Evolutionary conservation across 2,329 filamentous ascomycete species (phyloP), one percentile per base, ranked within the genome.

Genomic region (Onygena corvina): DNA sequence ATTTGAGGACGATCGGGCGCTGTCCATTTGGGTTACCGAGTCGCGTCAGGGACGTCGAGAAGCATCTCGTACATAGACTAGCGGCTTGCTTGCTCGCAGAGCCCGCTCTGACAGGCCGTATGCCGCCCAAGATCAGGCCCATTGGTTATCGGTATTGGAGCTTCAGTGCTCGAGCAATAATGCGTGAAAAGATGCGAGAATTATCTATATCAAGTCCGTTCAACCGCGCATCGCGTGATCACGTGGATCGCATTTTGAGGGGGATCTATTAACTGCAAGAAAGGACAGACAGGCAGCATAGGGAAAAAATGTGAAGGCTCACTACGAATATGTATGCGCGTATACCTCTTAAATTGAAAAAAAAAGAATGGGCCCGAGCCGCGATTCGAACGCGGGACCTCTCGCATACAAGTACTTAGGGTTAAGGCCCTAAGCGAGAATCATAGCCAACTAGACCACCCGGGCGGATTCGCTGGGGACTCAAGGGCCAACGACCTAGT

Each of bases 21-120:
- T 52, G 61, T 54, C 57, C 49, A 46, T 56, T 60, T n/a, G n/a
- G n/a, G n/a, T n/a, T n/a, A n/a, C n/a, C n/a, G 18, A 67, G 57
- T 57, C 60, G 63, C 50, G 60, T 51, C 49, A 61, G 56, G 51
- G 64, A 65, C 40, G 65, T 67, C 51, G 60, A 55, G 50, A 69
- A 64, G 27, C 56, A 58, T 38, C 66, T 64, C 52, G 63, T 64
- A 65, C 66, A 69, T 66, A 55, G 59, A 56, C 59, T 63, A 64
- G 67, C 67, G 3, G 31, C 18, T 7, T 29, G 31, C 9, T 33
- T 34, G 14, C 46, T 12, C 31, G 27, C 31, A 11, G 33, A 16
- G 2, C 6, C 18, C 21, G 9, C 30, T 21, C 46, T 25, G 6
- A 33, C 12, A n/a, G 21, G 27, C 14, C 14, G 11, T 25, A 42